Evolutionary conservation across 768 basidiomycete species (phyloP), one percentile per base, ranked within the genome.

Genomic region (Auriscalpium orientale): DNA sequence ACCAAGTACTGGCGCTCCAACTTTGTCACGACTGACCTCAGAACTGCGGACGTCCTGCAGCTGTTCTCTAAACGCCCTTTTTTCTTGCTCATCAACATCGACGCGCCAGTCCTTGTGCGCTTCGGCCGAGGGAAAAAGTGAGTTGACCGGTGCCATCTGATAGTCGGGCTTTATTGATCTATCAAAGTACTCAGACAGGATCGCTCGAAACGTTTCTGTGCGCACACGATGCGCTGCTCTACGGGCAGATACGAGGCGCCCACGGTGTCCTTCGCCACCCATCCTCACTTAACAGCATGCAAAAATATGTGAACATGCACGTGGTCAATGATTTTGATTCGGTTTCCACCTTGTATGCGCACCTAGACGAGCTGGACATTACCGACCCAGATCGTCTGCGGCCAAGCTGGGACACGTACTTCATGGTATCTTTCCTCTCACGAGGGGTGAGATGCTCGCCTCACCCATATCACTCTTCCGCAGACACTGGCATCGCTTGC

Each of bases 341-440:
- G 34, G 56, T 86, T 15, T 57, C 72, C n/a, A 73, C 73, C 4
- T 71, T 98, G 0, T 72, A 85, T 62, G 60, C 65, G 12, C 75
- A 95, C 65, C 72, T 98, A 10, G 84, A 89, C 57, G 66, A 72
- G 2, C 62, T 95, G 43, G 75, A 95, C 66, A 69, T 98, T 8
- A 65, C 84, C 36, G 79, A 94, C 65, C 71, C 79, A 2, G 84
- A 89, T 63, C 82, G 91, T 54, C 70, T 97, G 33, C 77, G 95
- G 48, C 95, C 95, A 3, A 79, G 80, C 15, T 98, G 95, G 95
- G 95, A 98, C 67, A 83, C 85, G 0, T 98, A 98, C 70, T 98
- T 98, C 69, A 98, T 98, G 95, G 92, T 88, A 16, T 33, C 46
- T 46, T 50, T 57, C 48, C 28, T 36, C 28, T 59, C 11, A 11